Conservation (phyloP, 1,284 basidiomycete genomes). For the Pseudozyma flocculosa region DNA sequence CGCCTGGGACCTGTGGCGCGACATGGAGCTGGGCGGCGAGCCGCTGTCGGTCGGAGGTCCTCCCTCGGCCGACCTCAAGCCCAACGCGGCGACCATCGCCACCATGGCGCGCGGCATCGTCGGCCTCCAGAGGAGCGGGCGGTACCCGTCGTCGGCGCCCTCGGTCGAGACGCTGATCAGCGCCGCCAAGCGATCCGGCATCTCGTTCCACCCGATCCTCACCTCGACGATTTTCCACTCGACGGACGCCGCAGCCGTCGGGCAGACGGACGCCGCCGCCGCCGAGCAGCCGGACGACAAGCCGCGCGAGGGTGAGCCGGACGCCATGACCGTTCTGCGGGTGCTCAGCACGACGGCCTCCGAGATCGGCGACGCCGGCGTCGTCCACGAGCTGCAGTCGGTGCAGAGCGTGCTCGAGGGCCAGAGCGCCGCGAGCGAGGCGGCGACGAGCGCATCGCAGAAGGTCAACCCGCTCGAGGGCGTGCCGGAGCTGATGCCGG, state of each 20-base stretch:
- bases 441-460: conserved; percentile 3
- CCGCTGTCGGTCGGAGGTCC: conserved; percentile 12
- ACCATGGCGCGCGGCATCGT: conserved; percentile 48
- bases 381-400: conserved; percentile 38
- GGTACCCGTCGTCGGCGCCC: conserved; percentile 30
- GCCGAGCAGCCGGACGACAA: conserved; percentile 27
- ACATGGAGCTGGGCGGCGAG: conserved; percentile 27
- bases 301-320: conserved; percentile 32
- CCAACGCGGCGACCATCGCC: conserved; percentile 40
- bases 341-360: conserved; percentile 27
- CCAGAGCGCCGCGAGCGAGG: conserved; percentile 19
- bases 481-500: conserved; percentile 41
- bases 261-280: conserved; percentile 1
- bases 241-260: neutral
- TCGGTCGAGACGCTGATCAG: conserved; percentile 26
- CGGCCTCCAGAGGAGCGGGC: conserved; percentile 24
- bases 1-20: conserved; percentile 43
- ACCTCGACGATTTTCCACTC: conserved; percentile 39
- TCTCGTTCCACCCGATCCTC: conserved; percentile 34
- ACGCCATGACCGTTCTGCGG: conserved; percentile 24
- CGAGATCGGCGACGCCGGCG: conserved; percentile 29
- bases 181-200: conserved; percentile 27
- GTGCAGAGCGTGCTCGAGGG: conserved; percentile 29
- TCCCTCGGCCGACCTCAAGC: conserved; percentile 33
- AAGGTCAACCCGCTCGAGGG: conserved; percentile 8